Percentiles rank a stretch among this genome's conserved stretches.
Evolutionary conservation across 352 stramenopile species (phyloP).

Genomic region (Phytophthora colocasiae): DNA sequence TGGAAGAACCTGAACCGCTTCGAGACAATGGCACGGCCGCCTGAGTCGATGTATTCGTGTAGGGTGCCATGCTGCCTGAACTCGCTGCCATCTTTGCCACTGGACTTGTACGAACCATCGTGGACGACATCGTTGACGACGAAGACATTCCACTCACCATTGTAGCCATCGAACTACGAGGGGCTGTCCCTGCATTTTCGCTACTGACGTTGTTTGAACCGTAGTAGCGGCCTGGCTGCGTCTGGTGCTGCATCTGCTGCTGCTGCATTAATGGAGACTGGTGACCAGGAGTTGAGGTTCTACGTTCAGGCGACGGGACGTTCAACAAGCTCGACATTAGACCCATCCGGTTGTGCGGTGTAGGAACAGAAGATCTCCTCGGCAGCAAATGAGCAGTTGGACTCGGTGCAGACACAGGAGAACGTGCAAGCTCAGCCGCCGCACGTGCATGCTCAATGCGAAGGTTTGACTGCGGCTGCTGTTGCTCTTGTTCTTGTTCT

Average conservation of each 20-base stretch:
- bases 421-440: slow-evolving; percentile 36
- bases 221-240: slow-evolving; percentile 50
- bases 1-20: slow-evolving; percentile 39
- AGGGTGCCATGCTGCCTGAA: slow-evolving; percentile 27
- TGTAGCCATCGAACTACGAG: slow-evolving; percentile 29
- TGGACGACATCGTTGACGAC: slow-evolving; percentile 39
- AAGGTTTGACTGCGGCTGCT: slow-evolving; percentile 34
- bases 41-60: slow-evolving; percentile 36
- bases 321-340: slow-evolving; percentile 86
- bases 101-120: slow-evolving; percentile 34
- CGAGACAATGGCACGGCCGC: slow-evolving; percentile 41
- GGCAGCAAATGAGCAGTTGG: slow-evolving; percentile 71
- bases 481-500: slow-evolving; percentile 15
- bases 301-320: slow-evolving; percentile 67
- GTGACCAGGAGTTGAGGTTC: slow-evolving; percentile 38
- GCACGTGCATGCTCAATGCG: slow-evolving; percentile 31
- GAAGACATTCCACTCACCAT: slow-evolving; percentile 41
- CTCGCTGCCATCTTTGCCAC: slow-evolving; percentile 28
- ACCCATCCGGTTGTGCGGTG: slow-evolving; percentile 62
- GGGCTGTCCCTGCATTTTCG: slow-evolving; percentile 17
- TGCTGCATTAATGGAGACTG: slow-evolving; percentile 56
- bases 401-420: slow-evolving; percentile 42
- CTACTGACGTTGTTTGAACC: slow-evolving; percentile 29
- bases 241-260: slow-evolving; percentile 39
- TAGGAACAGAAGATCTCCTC: slow-evolving; percentile 29